These are phyloP conservation scores for Agapanthus africanus DNA, from an alignment of 106 monocot genomes.

Conservation along the genomic window DNA sequence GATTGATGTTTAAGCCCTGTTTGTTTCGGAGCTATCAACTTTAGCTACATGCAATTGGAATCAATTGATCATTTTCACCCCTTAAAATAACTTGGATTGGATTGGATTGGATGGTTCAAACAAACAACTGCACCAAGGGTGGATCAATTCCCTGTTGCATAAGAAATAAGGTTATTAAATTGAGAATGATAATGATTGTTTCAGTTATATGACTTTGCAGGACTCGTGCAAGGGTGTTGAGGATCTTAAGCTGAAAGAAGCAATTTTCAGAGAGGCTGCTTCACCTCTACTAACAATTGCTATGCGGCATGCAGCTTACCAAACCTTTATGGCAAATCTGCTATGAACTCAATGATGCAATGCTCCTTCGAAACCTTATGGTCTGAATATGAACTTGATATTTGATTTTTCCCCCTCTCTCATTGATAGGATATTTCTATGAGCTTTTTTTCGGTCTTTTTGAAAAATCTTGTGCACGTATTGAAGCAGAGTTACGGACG, in stretches of 20 bases:
- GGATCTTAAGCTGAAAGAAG: slow-evolving; percentile 50
- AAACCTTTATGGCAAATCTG: slow-evolving; percentile 84
- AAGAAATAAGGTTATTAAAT: neutral
- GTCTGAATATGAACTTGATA: slow-evolving; percentile 32
- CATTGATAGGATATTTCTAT: neutral
- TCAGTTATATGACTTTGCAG: slow-evolving; percentile 33
- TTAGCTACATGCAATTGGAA: neutral
- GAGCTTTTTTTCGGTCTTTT: neutral
- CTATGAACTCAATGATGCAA: slow-evolving; percentile 66
- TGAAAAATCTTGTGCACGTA: neutral
- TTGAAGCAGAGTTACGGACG: neutral
- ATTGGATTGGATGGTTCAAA: neutral
- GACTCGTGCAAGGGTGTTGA: slow-evolving; percentile 46
- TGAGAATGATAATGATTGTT: neutral
- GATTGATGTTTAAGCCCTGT: neutral
- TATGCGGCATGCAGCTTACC: slow-evolving; percentile 76
- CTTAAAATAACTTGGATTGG: too few species aligned
- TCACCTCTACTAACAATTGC: slow-evolving; percentile 57
- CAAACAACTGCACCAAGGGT: neutral
- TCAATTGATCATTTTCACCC: neutral
- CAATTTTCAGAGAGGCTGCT: slow-evolving; percentile 59
- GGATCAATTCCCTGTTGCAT: neutral
- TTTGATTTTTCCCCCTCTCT: neutral
- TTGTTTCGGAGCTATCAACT: neutral
- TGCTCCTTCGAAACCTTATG: slow-evolving; percentile 79